Conservation (phyloP, 306 rosid genomes). For the Fagus crenata region DNA sequence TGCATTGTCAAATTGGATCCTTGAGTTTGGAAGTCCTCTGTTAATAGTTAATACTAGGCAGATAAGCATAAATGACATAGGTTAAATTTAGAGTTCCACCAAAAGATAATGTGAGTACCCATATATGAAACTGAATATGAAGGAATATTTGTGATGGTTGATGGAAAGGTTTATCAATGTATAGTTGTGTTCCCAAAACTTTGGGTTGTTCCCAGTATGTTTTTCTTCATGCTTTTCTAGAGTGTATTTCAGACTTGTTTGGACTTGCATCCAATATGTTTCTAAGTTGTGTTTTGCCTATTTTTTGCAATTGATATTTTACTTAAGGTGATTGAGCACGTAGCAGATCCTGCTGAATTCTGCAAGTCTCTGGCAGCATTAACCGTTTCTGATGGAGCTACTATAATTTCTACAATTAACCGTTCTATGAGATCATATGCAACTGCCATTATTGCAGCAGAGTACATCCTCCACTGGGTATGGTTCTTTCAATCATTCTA, state of each 20-base stretch:
- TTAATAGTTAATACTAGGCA: too few species aligned
- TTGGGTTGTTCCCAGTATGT: not conserved
- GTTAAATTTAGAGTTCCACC: not conserved
- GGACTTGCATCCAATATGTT: conserved; percentile 18
- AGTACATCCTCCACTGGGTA: conserved; percentile 92
- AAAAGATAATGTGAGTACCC: not conserved
- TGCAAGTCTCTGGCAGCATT: conserved; percentile 84
- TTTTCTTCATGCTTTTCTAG: not conserved
- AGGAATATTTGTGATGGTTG: not conserved
- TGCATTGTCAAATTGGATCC: not conserved
- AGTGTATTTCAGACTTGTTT: conserved; percentile 11
- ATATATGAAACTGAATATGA: not conserved
- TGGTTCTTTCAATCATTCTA: conserved; percentile 7
- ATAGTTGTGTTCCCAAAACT: not conserved
- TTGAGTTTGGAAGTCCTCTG: not conserved
- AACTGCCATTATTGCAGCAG: conserved; percentile 81
- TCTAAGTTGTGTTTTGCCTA: conserved; percentile 4
- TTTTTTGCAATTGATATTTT: conserved; percentile 19
- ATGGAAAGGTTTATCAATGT: not conserved
- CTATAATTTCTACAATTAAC: conserved; percentile 75
- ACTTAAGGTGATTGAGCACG: conserved; percentile 83
- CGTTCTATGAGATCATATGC: conserved; percentile 91
- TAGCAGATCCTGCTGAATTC: conserved; percentile 88
- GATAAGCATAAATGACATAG: not conserved
- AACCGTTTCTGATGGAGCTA: conserved; percentile 71